These are phyloP conservation scores for Pelargonium cotyledonis DNA, from an alignment of 441 rosid genomes.

Conservation along the genomic window DNA sequence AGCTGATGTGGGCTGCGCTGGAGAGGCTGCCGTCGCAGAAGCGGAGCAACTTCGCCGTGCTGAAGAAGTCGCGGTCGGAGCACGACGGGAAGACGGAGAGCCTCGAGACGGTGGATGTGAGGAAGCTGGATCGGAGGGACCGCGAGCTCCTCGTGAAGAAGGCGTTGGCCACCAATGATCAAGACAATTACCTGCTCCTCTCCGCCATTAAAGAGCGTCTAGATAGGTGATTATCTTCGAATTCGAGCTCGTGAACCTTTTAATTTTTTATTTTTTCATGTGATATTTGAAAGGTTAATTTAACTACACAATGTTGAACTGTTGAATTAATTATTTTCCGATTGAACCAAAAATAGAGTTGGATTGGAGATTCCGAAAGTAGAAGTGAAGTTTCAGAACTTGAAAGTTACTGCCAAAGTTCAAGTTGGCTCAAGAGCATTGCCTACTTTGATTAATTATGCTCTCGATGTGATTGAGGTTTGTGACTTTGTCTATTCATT, in stretches of 20 bases:
- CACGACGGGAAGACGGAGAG: slow-evolving; percentile 6
- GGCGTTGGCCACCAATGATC: slow-evolving; percentile 79
- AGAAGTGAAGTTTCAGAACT: slow-evolving; percentile 62
- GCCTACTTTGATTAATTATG: slow-evolving; percentile 65
- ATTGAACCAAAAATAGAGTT: slow-evolving; percentile 33
- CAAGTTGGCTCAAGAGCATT: slow-evolving; percentile 75
- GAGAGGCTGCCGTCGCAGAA: slow-evolving; percentile 58
- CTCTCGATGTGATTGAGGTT: slow-evolving; percentile 65
- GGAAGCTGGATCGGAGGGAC: slow-evolving; percentile 44
- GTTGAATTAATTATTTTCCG: neutral
- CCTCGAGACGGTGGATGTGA: slow-evolving; percentile 60
- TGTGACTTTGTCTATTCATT: neutral
- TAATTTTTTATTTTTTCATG: neutral
- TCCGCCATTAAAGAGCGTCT: slow-evolving; percentile 71
- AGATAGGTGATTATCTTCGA: slow-evolving; percentile 37
- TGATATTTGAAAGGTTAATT: neutral
- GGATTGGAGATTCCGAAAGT: slow-evolving; percentile 67
- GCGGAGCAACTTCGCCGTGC: slow-evolving; percentile 39
- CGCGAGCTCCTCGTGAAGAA: slow-evolving; percentile 71
- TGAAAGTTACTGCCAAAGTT: slow-evolving; percentile 56
- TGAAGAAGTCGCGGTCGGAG: slow-evolving; percentile 37
- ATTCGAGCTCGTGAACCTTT: neutral
- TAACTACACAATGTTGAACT: neutral
- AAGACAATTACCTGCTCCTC: slow-evolving; percentile 64
- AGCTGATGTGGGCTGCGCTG: slow-evolving; percentile 79